Percentiles rank a stretch among this genome's conserved stretches.
These are phyloP conservation scores for Chamaecrista fasciculata DNA, from an alignment of 306 rosid species.

Conservation along the genomic window DNA sequence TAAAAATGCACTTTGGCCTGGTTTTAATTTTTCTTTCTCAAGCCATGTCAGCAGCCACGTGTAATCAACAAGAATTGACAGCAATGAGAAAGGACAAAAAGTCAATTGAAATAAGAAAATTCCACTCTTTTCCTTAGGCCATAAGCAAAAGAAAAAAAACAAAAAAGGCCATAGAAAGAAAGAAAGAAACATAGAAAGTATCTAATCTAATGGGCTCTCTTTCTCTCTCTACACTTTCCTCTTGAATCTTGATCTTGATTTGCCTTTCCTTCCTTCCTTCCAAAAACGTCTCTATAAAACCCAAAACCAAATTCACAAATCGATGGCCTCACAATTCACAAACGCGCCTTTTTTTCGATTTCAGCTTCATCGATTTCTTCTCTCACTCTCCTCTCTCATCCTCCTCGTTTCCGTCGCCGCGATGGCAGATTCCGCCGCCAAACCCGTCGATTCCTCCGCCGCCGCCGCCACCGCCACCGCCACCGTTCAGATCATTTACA, in stretches of 20 bases:
- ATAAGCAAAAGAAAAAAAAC: neutral
- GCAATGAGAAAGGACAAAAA: neutral
- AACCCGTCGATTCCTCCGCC: neutral
- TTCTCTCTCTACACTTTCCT: neutral
- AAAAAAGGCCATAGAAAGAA: too few relatives aligned
- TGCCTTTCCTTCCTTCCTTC: neutral
- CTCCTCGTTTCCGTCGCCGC: constrained; percentile 5
- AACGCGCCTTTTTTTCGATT: neutral
- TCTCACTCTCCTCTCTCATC: neutral
- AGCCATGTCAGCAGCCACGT: neutral
- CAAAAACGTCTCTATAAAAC: neutral
- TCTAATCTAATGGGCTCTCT: neutral
- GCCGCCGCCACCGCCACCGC: constrained; percentile 43
- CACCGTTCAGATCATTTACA: constrained; percentile 79
- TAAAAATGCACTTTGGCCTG: too few relatives aligned
- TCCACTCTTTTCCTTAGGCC: neutral
- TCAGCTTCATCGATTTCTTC: neutral
- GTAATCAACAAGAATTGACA: too few relatives aligned
- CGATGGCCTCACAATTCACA: neutral
- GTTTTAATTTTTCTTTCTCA: too few relatives aligned
- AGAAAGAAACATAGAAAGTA: too few relatives aligned
- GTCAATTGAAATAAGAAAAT: neutral
- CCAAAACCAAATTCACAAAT: neutral
- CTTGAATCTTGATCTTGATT: too few relatives aligned
- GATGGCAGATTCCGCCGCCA: constrained; percentile 46